phyloP scores from a whole-genome alignment of 768 basidiomycete species.

The Lactifluus volemus region DNA sequence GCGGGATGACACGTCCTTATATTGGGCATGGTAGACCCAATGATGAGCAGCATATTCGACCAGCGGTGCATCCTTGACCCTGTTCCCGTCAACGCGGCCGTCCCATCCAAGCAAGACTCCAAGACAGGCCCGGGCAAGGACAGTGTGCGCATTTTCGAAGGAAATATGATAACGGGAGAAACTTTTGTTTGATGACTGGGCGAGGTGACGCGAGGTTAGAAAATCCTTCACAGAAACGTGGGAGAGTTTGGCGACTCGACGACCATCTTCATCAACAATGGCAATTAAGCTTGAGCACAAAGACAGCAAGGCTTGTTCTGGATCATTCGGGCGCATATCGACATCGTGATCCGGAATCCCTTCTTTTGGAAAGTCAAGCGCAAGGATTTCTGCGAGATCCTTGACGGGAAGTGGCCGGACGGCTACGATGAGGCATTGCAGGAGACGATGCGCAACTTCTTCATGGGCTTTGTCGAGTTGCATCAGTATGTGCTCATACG shows the following conservation, averaged over 20 bases:
- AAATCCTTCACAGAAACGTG: slow-evolving; percentile 1
- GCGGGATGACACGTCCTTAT: background rate
- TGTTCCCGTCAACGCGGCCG: background rate
- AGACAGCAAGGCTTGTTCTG: background rate
- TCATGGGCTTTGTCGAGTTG: background rate
- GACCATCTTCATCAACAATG: background rate
- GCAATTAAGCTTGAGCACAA: background rate
- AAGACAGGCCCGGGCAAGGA: no score
- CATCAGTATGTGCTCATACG: slow-evolving; percentile 3
- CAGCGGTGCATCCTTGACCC: background rate
- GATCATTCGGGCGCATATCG: background rate
- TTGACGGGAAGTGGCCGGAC: background rate
- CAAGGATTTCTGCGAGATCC: background rate
- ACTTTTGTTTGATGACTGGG: background rate
- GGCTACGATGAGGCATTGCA: background rate
- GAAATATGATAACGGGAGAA: background rate
- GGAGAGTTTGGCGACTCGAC: background rate
- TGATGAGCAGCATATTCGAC: background rate
- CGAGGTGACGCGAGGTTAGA: background rate
- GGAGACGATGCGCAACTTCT: background rate
- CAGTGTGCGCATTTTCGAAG: background rate
- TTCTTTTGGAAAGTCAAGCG: background rate
- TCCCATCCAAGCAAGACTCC: background rate
- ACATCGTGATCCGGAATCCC: background rate
- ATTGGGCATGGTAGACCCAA: background rate